phyloP scores from a whole-genome alignment of 495 filamentous ascomycete species.

The Tuber melanosporum region DNA sequence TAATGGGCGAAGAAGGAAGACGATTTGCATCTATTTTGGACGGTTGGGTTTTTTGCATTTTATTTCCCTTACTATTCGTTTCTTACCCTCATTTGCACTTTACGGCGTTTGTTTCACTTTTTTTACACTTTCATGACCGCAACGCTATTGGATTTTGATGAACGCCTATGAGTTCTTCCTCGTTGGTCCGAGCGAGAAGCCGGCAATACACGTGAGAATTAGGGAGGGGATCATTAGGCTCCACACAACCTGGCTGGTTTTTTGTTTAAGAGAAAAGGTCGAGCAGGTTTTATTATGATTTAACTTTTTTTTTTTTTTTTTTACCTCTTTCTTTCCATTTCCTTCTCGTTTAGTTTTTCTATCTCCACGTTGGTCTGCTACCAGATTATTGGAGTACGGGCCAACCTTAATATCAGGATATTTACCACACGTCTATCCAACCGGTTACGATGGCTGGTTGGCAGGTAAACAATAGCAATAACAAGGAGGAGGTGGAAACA shows the following conservation, averaged over 20 bases:
- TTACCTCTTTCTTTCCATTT: neutral
- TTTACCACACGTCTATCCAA: neutral
- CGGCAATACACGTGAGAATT: neutral
- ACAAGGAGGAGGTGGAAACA: neutral
- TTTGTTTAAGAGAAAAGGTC: neutral
- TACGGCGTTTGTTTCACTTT: slow-evolving; percentile 28
- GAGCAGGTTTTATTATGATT: neutral
- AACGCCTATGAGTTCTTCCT: neutral
- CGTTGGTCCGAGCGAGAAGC: neutral
- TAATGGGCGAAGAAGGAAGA: slow-evolving; percentile 6
- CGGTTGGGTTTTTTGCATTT: slow-evolving; percentile 22
- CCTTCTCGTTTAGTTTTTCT: neutral
- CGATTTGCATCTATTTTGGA: slow-evolving; percentile 19
- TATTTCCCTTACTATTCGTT: slow-evolving; percentile 14
- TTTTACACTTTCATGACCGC: slow-evolving; percentile 16
- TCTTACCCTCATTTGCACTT: slow-evolving; percentile 27
- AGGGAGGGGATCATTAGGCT: neutral
- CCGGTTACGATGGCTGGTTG: neutral
- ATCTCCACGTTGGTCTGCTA: neutral
- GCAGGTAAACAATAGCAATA: neutral
- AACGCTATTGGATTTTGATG: slow-evolving; percentile 4
- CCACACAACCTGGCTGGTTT: neutral
- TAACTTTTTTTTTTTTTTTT: neutral
- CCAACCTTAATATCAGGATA: neutral
- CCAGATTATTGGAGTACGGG: neutral